phyloP scores from a whole-genome alignment of 1,139 yeast species.

The Hanseniaspora uvarum region DNA sequence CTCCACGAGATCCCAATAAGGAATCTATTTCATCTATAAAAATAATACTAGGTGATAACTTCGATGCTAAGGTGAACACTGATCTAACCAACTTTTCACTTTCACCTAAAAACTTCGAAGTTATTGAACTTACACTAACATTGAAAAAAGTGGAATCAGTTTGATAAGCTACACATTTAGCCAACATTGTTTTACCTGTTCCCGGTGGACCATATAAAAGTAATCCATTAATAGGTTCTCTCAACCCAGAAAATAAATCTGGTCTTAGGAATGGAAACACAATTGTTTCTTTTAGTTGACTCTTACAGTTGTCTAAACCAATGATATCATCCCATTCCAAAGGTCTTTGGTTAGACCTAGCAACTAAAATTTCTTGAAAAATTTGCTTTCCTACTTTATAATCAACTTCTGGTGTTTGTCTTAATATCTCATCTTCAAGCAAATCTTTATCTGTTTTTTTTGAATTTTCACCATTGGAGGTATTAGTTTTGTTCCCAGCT shows the following conservation, averaged over 20 bases:
- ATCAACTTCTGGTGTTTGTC: constrained; percentile 37
- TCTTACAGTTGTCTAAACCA: constrained; percentile 48
- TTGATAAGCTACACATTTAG: constrained; percentile 58
- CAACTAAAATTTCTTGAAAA: constrained; percentile 41
- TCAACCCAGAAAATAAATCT: constrained; percentile 48
- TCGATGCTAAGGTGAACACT: constrained; percentile 46
- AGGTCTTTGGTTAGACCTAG: constrained; percentile 39
- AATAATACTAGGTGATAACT: constrained; percentile 38
- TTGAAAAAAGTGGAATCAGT: constrained; percentile 55
- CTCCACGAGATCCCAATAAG: constrained; percentile 43
- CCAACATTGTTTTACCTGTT: constrained; percentile 46
- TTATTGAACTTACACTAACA: constrained; percentile 50
- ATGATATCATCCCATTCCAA: constrained; percentile 58
- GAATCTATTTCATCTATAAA: constrained; percentile 58
- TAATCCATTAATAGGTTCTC: constrained; percentile 60
- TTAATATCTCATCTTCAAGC: constrained; percentile 20
- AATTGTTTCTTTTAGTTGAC: constrained; percentile 52
- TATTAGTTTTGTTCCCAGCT: not conserved
- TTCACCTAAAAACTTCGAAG: constrained; percentile 56
- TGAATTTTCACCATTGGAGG: not conserved
- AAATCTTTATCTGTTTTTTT: constrained; percentile 6
- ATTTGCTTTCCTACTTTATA: constrained; percentile 37
- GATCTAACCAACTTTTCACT: constrained; percentile 54
- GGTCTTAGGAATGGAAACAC: constrained; percentile 59
- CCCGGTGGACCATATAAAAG: constrained; percentile 53